Percentiles rank a stretch among this genome's conserved stretches.
Conservation (phyloP, 139 green algal genomes). For the Raphidocelis subcapitata region DNA sequence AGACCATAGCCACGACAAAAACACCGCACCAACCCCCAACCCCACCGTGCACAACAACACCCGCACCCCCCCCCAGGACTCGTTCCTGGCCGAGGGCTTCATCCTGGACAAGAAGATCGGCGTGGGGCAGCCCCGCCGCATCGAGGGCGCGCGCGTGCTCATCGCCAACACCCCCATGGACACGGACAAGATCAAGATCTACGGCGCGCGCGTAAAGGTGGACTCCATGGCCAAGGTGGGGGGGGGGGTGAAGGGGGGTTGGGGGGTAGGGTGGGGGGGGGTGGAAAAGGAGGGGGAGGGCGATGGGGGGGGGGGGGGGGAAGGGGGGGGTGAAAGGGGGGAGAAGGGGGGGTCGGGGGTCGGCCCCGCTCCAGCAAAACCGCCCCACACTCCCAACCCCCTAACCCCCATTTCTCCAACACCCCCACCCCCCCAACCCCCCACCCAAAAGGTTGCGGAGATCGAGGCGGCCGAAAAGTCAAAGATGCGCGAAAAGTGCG, state of each 20-base stretch:
- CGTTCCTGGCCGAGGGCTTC: constrained; percentile 98
- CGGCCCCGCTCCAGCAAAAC: no score
- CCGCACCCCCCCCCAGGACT: constrained; percentile 58
- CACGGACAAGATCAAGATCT: constrained; percentile 99
- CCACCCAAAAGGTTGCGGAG: constrained; percentile 85
- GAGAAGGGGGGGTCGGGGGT: neutral
- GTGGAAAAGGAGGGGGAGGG: neutral
- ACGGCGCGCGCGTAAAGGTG: constrained; percentile 76
- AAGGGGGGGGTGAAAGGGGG: neutral
- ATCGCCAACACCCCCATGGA: constrained; percentile 99
- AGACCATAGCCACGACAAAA: neutral
- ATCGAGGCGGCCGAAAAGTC: constrained; percentile 97
- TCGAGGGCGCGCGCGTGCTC: constrained; percentile 97
- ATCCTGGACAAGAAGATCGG: constrained; percentile 99
- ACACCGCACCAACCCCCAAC: neutral
- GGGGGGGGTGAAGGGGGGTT: neutral
- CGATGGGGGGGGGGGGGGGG: neutral
- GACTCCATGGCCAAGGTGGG: constrained; percentile 86
- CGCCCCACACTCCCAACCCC: no score
- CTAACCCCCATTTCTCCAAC: no score
- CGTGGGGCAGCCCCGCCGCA: constrained; percentile 93
- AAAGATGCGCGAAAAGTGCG: constrained; percentile 95
- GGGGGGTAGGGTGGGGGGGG: neutral
- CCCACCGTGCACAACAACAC: neutral
- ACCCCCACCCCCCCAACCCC: no score